Conservation (phyloP, 805 yeast genomes). For the Suhomyces emberorum region DNA sequence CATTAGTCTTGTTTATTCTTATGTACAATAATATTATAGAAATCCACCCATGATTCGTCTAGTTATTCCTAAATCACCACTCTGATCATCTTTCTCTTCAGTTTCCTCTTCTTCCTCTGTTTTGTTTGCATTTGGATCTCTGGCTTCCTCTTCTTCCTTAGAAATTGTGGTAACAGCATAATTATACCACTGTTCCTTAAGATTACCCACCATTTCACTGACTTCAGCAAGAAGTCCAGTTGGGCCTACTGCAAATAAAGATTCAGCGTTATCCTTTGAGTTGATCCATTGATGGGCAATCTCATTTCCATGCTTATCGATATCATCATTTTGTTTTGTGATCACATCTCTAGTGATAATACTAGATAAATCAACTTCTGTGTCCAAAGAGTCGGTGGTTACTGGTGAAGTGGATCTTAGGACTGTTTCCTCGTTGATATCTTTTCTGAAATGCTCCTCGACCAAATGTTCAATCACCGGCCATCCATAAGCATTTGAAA, state of each 20-base stretch:
- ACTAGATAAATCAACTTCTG: constrained; percentile 23
- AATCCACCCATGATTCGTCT: constrained; percentile 21
- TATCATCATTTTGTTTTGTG: constrained; percentile 31
- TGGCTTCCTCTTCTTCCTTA: constrained; percentile 1
- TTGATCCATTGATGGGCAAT: constrained; percentile 52
- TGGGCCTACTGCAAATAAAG: constrained; percentile 57
- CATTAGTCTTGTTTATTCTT: neutral
- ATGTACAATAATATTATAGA: constrained; percentile 12
- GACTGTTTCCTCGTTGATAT: constrained; percentile 11
- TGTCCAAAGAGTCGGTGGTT: constrained; percentile 23
- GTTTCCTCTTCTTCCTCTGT: constrained; percentile 6
- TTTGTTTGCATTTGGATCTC: neutral
- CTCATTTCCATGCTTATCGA: constrained; percentile 23
- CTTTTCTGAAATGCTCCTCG: constrained; percentile 58
- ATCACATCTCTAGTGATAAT: constrained; percentile 36
- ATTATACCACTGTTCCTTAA: constrained; percentile 36
- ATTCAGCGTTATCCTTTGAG: constrained; percentile 34
- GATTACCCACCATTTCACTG: constrained; percentile 52
- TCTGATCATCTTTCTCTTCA: constrained; percentile 3
- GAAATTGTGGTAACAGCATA: constrained; percentile 4
- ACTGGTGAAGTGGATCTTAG: neutral
- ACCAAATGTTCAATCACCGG: constrained; percentile 83
- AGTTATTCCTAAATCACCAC: constrained; percentile 10
- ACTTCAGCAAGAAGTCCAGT: constrained; percentile 67
- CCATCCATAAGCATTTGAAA: constrained; percentile 95